These are phyloP conservation scores for Beauveria caledonica DNA, from an alignment of 2,329 filamentous ascomycete genomes.

Conservation along the genomic window DNA sequence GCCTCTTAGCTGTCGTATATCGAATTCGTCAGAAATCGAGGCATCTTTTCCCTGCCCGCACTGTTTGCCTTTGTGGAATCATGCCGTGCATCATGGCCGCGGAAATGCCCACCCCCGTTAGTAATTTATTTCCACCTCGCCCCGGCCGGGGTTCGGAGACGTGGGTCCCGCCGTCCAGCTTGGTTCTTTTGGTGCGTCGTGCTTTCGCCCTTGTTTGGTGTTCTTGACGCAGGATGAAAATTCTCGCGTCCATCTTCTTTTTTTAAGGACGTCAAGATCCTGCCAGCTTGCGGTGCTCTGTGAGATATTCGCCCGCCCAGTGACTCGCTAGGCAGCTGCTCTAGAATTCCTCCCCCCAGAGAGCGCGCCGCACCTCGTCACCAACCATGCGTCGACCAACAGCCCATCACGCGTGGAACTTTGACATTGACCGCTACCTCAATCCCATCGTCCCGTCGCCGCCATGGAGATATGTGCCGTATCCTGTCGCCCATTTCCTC, in stretches of 20 bases:
- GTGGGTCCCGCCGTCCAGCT: constrained; percentile 1
- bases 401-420: constrained; percentile 34
- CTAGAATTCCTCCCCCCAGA: not conserved
- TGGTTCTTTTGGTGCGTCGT: not conserved
- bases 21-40: too few species aligned
- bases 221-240: not conserved
- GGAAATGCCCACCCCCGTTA: not conserved
- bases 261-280: not conserved
- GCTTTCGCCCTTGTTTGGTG: not conserved
- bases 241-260: not conserved
- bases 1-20: too few species aligned
- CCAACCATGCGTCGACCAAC: constrained; percentile 1
- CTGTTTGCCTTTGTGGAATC: too few species aligned
- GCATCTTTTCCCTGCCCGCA: too few species aligned
- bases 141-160: constrained; percentile 7
- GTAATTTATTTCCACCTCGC: not conserved
- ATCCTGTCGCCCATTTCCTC: constrained; percentile 58
- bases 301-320: not conserved
- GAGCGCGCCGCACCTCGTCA: not conserved
- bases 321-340: not conserved
- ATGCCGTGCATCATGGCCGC: not conserved
- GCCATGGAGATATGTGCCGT: constrained; percentile 55
- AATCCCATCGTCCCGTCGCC: constrained; percentile 63
- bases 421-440: constrained; percentile 71
- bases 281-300: not conserved